A percentile compares a stretch with the other conserved stretches of the same genome.
These are phyloP conservation scores for Carex cristatella DNA, from an alignment of 176 grass and related monocot species.

Conservation along the genomic window DNA sequence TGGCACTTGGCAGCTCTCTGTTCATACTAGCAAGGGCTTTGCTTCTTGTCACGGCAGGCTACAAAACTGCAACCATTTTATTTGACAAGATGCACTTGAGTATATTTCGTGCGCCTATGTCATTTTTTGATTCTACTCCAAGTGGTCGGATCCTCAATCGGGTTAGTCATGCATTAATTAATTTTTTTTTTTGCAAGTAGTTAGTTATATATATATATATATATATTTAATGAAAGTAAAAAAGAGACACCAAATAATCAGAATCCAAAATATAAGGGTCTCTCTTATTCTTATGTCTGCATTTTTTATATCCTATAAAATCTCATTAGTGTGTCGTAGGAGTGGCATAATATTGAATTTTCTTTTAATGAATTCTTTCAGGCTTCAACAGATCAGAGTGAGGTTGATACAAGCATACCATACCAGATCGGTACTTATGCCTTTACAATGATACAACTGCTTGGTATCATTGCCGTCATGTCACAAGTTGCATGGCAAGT, in stretches of 20 bases:
- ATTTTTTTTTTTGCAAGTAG: neutral
- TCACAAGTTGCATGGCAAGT: slow-evolving; percentile 88
- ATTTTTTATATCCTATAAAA: neutral
- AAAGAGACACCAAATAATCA: neutral
- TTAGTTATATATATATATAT: neutral
- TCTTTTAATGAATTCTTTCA: slow-evolving; percentile 23
- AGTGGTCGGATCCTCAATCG: slow-evolving; percentile 75
- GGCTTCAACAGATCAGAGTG: slow-evolving; percentile 78
- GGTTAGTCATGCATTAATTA: slow-evolving; percentile 32
- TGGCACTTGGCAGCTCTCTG: slow-evolving; percentile 55
- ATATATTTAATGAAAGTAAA: neutral
- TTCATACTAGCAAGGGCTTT: slow-evolving; percentile 50
- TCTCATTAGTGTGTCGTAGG: neutral
- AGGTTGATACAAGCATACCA: slow-evolving; percentile 57
- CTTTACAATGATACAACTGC: slow-evolving; percentile 61
- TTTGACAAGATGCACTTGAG: slow-evolving; percentile 71
- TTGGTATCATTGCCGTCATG: slow-evolving; percentile 86
- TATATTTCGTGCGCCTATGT: slow-evolving; percentile 88
- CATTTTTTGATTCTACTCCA: slow-evolving; percentile 86
- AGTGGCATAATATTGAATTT: neutral
- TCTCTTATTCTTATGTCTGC: slow-evolving; percentile 8
- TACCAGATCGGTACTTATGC: slow-evolving; percentile 40
- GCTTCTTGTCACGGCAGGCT: slow-evolving; percentile 60
- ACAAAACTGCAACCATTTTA: slow-evolving; percentile 65
- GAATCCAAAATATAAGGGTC: neutral